These are phyloP conservation scores for Biscutella laevigata DNA, from an alignment of 441 rosid species.

Conservation along the genomic window DNA sequence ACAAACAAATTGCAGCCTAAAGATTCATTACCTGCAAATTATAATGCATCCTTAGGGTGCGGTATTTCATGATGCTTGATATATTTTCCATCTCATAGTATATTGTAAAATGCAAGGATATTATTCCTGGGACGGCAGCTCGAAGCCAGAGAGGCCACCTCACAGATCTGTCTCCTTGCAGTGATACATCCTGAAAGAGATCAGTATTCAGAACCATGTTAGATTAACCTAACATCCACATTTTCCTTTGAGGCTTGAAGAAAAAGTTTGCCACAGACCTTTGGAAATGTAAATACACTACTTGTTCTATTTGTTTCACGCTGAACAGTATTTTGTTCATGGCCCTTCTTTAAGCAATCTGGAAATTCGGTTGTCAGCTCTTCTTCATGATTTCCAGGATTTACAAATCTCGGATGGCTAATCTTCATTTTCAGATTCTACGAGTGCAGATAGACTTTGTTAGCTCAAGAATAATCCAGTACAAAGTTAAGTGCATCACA, in stretches of 20 bases:
- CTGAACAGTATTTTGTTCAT: constrained; percentile 28
- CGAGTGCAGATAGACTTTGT: constrained; percentile 7
- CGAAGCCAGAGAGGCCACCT: constrained; percentile 93
- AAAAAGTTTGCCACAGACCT: constrained; percentile 45
- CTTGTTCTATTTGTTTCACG: constrained; percentile 29
- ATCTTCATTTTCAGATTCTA: constrained; percentile 97
- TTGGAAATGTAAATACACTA: constrained; percentile 64
- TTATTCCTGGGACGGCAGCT: constrained; percentile 81
- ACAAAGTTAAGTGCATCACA: constrained; percentile 11
- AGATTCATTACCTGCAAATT: constrained; percentile 51
- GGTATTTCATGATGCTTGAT: constrained; percentile 77
- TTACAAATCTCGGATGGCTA: constrained; percentile 70
- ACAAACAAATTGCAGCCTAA: neutral
- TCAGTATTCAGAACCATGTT: constrained; percentile 23
- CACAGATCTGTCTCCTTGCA: constrained; percentile 50
- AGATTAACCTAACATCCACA: constrained; percentile 14
- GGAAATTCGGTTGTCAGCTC: constrained; percentile 50
- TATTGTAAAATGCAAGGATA: constrained; percentile 52
- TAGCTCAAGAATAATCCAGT: constrained; percentile 18
- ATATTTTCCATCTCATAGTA: constrained; percentile 81
- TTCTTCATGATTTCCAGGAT: constrained; percentile 42
- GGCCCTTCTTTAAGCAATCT: constrained; percentile 57
- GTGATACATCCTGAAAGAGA: constrained; percentile 51
- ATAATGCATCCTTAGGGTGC: constrained; percentile 75
- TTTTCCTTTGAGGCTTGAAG: constrained; percentile 12